Evolutionary conservation across 106 monocot genomes (phyloP).

Genomic region (Dendrobium huoshanense): DNA sequence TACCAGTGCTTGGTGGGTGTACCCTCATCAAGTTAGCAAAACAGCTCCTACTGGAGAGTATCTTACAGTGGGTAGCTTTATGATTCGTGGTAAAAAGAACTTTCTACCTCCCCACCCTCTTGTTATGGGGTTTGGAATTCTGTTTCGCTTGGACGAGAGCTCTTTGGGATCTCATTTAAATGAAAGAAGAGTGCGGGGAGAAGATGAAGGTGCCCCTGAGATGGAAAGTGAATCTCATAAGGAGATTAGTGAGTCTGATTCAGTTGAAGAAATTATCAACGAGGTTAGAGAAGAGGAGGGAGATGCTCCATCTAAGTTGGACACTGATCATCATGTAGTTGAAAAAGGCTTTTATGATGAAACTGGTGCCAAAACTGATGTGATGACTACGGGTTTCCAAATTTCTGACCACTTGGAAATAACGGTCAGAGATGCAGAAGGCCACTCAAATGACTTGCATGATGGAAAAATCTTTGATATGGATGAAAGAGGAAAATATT

Average conservation of each 20-base stretch:
- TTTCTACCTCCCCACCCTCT: slow-evolving; percentile 96
- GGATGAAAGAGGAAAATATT: slow-evolving; percentile 25
- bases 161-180: slow-evolving; percentile 89
- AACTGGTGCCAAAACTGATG: neutral
- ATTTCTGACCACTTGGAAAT: slow-evolving; percentile 9
- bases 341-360: slow-evolving; percentile 6
- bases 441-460: neutral
- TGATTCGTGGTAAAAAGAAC: slow-evolving; percentile 98
- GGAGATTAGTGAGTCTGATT: slow-evolving; percentile 37
- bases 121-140: slow-evolving; percentile 95
- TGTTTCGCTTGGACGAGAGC: slow-evolving; percentile 98
- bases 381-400: neutral
- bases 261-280: slow-evolving; percentile 31
- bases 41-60: slow-evolving; percentile 99
- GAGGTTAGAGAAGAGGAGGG: slow-evolving; percentile 18
- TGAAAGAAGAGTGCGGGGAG: slow-evolving; percentile 91
- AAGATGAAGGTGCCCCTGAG: slow-evolving; percentile 64
- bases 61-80: slow-evolving; percentile 96
- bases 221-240: slow-evolving; percentile 27
- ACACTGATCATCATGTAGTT: neutral
- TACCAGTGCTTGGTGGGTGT: slow-evolving; percentile 99
- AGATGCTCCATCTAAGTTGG: slow-evolving; percentile 10
- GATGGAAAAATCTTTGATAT: slow-evolving; percentile 5
- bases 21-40: slow-evolving; percentile 98
- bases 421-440: slow-evolving; percentile 6